Percentiles rank a stretch among this genome's conserved stretches.
Conservation (phyloP, 2,329 filamentous ascomycete species). For the Fonsecaea pugnacius region DNA sequence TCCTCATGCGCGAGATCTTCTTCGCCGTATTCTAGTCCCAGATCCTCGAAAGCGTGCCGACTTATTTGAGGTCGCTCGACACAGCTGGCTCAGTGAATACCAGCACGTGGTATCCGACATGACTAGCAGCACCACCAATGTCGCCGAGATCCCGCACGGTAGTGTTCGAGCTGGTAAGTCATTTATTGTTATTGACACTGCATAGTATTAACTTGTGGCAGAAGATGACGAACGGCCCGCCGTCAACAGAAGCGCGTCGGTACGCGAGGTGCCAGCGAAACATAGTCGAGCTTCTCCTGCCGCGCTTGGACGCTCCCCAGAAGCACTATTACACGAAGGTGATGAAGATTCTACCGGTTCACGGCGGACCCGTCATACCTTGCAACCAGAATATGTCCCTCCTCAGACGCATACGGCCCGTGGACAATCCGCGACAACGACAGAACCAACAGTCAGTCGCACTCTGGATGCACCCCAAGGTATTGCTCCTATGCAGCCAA, state of each 20-base stretch:
- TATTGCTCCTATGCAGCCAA: slow-evolving; percentile 39
- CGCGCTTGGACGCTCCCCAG: slow-evolving; percentile 50
- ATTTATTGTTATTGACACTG: slow-evolving; percentile 3
- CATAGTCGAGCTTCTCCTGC: slow-evolving; percentile 22
- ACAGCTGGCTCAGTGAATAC: slow-evolving; percentile 98
- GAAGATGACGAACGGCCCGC: slow-evolving; percentile 61
- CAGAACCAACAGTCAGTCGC: slow-evolving; percentile 38
- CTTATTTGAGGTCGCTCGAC: slow-evolving; percentile 92
- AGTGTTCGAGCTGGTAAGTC: slow-evolving; percentile 64
- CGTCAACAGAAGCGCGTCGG: slow-evolving; percentile 85
- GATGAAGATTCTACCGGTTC: slow-evolving; percentile 66
- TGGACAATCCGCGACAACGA: slow-evolving; percentile 56
- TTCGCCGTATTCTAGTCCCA: slow-evolving; percentile 90
- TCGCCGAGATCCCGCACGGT: slow-evolving; percentile 80
- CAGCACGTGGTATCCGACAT: slow-evolving; percentile 97
- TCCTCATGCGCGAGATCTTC: slow-evolving; percentile 88
- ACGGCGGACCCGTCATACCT: slow-evolving; percentile 78
- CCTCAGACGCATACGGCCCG: slow-evolving; percentile 84
- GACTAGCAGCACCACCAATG: slow-evolving; percentile 89
- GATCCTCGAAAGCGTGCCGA: slow-evolving; percentile 94
- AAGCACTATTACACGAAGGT: slow-evolving; percentile 48
- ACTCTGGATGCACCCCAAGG: slow-evolving; percentile 45
- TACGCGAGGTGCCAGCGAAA: slow-evolving; percentile 65
- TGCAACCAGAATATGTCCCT: slow-evolving; percentile 97
- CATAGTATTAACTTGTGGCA: slow-evolving; percentile 12